Evolutionary conservation across 345 rosid species (phyloP), one percentile per base, ranked within the genome.

Genomic region (Bruguiera parviflora): DNA sequence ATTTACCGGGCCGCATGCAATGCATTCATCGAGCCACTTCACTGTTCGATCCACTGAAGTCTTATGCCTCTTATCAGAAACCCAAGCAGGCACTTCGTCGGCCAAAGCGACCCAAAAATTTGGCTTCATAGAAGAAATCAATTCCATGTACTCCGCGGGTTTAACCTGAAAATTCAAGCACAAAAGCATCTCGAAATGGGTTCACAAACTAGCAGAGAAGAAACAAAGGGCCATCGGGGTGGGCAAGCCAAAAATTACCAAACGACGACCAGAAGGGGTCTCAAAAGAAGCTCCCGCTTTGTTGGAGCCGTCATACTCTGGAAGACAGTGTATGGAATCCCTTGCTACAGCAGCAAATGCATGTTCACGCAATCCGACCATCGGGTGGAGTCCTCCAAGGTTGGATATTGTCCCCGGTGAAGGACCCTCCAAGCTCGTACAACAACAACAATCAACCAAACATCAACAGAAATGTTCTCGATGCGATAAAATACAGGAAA

Each of bases 71-170:
- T 84, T 85, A 33, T 75, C 79, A 60, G 89, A 79, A 22, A 79
- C 92, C 89, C 88, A 86, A 9, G 82, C 85, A 70, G 93, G 91
- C 47, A 86, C 93, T 79, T 90, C 96, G 78, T 90, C 93, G 24
- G 92, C 91, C 84, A 88, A 79, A 70, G 85, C 79, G 49, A 82
- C 81, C 89, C 89, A 90, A 32, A 86, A 43, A 66, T 86, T 79
- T 0, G 92, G 91, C 69, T 61, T 79, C 87, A 86, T 67, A 64
- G 93, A 86, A 71, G 87, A 78, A 73, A 88, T 85, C 84, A 86
- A 69, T 64, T 85, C 81, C 87, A 84, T 72, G 71, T 90, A 88
- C 4, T 83, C 87, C 21, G 35, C 68, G 16, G 96, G 88, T 60
- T 85, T 86, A 70, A 90, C 58, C 96, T 88, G 86, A 76, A 77